Evolutionary conservation across 78 protist genomes (phyloP).

Genomic region (Fonticula alba): DNA sequence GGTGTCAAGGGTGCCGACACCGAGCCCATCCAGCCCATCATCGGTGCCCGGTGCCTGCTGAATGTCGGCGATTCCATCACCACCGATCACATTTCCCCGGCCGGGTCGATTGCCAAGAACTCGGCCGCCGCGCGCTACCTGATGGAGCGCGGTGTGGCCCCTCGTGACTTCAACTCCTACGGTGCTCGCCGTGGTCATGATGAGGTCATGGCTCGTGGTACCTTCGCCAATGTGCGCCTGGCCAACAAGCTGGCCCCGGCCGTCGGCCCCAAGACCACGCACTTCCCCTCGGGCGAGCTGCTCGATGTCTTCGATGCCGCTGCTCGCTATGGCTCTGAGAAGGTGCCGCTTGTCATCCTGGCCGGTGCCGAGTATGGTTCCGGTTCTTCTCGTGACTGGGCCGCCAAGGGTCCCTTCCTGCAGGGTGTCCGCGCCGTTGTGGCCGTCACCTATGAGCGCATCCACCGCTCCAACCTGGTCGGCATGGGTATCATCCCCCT

Average conservation of each 20-base stretch:
- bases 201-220: constrained; percentile 65
- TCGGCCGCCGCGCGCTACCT: constrained; percentile 66
- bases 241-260: constrained; percentile 22
- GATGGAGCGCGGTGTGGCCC: constrained; percentile 29
- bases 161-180: constrained; percentile 53
- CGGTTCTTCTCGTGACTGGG: constrained; percentile 76
- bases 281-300: neutral
- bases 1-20: constrained; percentile 22
- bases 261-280: neutral
- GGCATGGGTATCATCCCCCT: constrained; percentile 72
- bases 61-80: constrained; percentile 65
- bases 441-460: constrained; percentile 59
- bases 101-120: constrained; percentile 19
- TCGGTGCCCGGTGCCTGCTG: constrained; percentile 41
- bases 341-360: constrained; percentile 28
- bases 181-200: constrained; percentile 75
- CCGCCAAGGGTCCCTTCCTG: constrained; percentile 68
- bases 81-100: constrained; percentile 66
- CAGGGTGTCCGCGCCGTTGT: constrained; percentile 57
- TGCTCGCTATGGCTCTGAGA: constrained; percentile 26
- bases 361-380: constrained; percentile 70
- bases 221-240: constrained; percentile 58
- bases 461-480: constrained; percentile 55
- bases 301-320: constrained; percentile 54
- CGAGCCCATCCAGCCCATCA: constrained; percentile 8